Base-by-base conservation (phyloP, 306 rosid species). In the Dicorynia guianensis region DNA sequence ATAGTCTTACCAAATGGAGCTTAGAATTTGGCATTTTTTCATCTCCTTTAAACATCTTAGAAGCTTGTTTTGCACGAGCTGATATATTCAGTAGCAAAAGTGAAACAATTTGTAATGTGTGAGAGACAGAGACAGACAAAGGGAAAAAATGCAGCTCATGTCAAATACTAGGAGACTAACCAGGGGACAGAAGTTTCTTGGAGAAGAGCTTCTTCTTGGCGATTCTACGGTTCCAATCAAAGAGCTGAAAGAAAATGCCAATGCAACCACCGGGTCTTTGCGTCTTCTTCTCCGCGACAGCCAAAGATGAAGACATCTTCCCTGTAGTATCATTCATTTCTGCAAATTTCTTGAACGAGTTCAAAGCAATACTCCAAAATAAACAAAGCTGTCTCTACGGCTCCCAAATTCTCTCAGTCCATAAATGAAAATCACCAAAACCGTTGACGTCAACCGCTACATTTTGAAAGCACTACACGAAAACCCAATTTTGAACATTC, bases 181-280 rank as follows among this genome's bases (percentile, higher is more conserved):
- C 90, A 69, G 93, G 82, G 79, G 90, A 89, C 46, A 86, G 89
- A 77, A 91, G 77, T 52, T 85, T 91, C 83, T 71, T 84, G 79
- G 97, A 81, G 89, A 87, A 91, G 19, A 89, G 76, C 82, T 79
- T 91, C 74, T 85, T 91, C 88, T 89, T 87, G 47, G 94, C 88
- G 46, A 91, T 69, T 67, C 82, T 82, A 39, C 87, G 78, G 79
- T 91, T 91, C 97, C 92, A 91, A 77, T 87, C 93, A 59, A 87
- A 81, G 44, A 89, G 84, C 74, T 91, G 91, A 57, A 80, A 87
- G 91, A 91, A 85, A 75, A 91, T 82, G 13, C 91, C 94, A 68
- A 79, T 76, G 62, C 94, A 91, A 66, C 94, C 92, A 78, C 91
- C 87, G 12, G 72, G 82, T 65, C 78, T 85, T 14, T 82, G 88